Base-by-base conservation (phyloP, 179 eudicot species). In the Gypsophila paniculata region DNA sequence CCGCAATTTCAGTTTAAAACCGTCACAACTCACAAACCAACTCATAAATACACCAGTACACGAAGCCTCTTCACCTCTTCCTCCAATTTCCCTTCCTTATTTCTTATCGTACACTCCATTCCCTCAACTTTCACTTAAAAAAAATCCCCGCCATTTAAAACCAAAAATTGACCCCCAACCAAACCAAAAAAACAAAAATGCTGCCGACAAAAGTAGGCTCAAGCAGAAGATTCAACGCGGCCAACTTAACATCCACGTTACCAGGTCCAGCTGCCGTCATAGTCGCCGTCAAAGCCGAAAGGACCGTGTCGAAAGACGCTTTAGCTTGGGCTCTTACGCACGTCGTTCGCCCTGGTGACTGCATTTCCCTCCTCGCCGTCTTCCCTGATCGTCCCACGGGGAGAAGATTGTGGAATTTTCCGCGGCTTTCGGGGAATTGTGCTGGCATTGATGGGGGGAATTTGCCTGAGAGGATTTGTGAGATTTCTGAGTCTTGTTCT, bases 311-410 rank as follows among this genome's bases (percentile, higher is more conserved):
- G 2, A 87, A 87, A 72, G 81, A 84, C 0, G 92, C 88, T 25
- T 74, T 92, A 22, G 79, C 88, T 61, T 92, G 98, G 98, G 91
- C 98, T 17, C 88, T 92, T 8, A 82, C 87, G 61, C 96, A 90
- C 77, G 93, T 87, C 2, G 94, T 79, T 63, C 87, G 81, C 5
- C 91, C 94, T 15, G 90, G 94, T 0, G 94, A 88, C 46, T 87
- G 83, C 84, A 77, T 92, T 75, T 84, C 85, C 17, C 77, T 92
- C 61, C 96, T 92, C 42, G 98, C 94, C 6, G 86, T 92, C 48
- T 78, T 82, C 61, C 79, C 85, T 32, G 87, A 75, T 39, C 74
- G 70, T 12, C 76, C 81, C 69, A 15, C 58, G 88, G 96, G 86
- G 2, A 71, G 88, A 81, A 79, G 85, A 64, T 75, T 87, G n/a